Evolutionary conservation across 1,284 basidiomycete species (phyloP), one percentile per base, ranked within the genome.

Genomic region (Cystobasidiaceae sp.): DNA sequence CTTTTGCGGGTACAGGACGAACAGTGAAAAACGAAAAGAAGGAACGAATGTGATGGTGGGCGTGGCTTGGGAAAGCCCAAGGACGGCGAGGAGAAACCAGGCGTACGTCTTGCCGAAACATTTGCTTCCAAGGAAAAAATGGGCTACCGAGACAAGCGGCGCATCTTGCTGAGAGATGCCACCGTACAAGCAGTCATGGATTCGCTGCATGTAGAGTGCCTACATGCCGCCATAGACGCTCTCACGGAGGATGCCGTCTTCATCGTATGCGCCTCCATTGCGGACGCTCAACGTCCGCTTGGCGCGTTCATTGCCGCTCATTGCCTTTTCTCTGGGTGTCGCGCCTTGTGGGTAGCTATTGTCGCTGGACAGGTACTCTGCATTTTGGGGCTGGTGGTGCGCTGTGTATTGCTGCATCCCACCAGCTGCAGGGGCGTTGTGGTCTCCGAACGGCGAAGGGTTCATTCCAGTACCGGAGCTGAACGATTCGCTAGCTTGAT

Each of bases 251-350:
- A 8, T 21, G n/a, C 33, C 61, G 28, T 48, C 60, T 0, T 13
- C 44, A 45, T 54, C 39, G 7, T 13, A 17, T 4, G 48, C 39
- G 23, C 66, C 66, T 19, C 60, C 66, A 41, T 67, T 67, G 21
- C 60, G 37, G 21, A 67, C 66, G 49, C 66, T 67, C 46, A 67
- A 58, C 8, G 60, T 63, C 28, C 66, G 23, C 48, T 50, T 63
- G 4, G 60, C 60, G 9, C 65, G 45, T 15, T 54, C 52, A 6
- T 46, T 46, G 23, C 41, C 44, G 17, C 48, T 49, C 56, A 59
- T 59, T 13, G 17, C 44, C 11, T 33, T 33, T 8, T 48, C 56
- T 46, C 54, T 56, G 2, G 21, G 11, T 50, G 21, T 13, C 13
- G 48, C 11, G 21, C 8, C 3, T 21, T 46, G 27, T 3, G 44